Percentiles rank a stretch among this genome's conserved stretches.
Conservation (phyloP, 805 yeast genomes). For the Yarrowia yakushimensis region DNA sequence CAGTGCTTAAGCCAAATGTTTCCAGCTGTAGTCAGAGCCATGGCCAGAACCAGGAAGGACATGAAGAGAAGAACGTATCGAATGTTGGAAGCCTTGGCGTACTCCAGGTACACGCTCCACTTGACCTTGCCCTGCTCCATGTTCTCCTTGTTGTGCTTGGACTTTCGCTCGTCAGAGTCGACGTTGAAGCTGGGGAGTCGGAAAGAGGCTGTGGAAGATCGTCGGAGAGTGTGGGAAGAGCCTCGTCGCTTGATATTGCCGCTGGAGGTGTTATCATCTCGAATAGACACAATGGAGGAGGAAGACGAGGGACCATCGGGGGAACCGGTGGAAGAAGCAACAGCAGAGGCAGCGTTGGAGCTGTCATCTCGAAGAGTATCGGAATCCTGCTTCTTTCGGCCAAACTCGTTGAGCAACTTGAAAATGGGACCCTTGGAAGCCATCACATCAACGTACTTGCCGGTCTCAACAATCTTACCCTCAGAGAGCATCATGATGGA, state of each 20-base stretch:
- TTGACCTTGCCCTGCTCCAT: conserved; percentile 92
- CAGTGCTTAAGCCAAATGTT: conserved; percentile 95
- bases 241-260: conserved; percentile 28
- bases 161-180: conserved; percentile 32
- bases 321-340: conserved; percentile 25
- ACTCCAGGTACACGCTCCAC: conserved; percentile 76
- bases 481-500: conserved; percentile 63
- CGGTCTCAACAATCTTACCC: conserved; percentile 41
- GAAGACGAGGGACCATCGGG: conserved; percentile 22
- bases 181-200: conserved; percentile 35
- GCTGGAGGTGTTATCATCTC: neutral
- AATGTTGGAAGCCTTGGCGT: conserved; percentile 84
- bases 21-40: conserved; percentile 59
- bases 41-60: conserved; percentile 52
- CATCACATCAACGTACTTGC: conserved; percentile 35
- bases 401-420: conserved; percentile 32
- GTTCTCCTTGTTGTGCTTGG: conserved; percentile 53
- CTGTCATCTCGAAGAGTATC: conserved; percentile 5
- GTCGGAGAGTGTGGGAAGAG: conserved; percentile 42
- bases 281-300: conserved; percentile 12
- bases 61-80: conserved; percentile 58
- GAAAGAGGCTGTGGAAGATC: conserved; percentile 65
- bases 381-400: conserved; percentile 28
- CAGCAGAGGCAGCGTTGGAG: conserved; percentile 26
- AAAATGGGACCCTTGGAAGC: conserved; percentile 31